Percentiles rank a stretch among this genome's conserved stretches.
Conservation (phyloP, 225 moss, liverwort and hornwort species). For the Pleurozium schreberi region DNA sequence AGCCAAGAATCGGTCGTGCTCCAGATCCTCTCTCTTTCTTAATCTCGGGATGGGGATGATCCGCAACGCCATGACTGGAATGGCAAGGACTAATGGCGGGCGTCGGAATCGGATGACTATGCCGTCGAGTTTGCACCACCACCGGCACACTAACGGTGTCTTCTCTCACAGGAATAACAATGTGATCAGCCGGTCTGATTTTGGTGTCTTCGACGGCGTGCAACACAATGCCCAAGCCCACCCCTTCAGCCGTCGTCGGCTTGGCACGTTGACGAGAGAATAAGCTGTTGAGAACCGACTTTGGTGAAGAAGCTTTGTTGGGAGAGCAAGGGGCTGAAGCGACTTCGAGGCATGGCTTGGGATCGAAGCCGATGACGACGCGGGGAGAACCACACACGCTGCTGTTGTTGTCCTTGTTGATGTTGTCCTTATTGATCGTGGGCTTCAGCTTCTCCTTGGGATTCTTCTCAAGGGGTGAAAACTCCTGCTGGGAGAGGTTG, state of each 20-base stretch:
- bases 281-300: conserved; percentile 65
- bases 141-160: not conserved
- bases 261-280: conserved; percentile 47
- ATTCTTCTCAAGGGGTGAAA: conserved; percentile 54
- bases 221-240: conserved; percentile 79
- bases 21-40: not conserved
- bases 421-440: not conserved
- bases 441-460: conserved; percentile 78
- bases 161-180: conserved; percentile 16
- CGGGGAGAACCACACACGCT: conserved; percentile 19
- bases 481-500: conserved; percentile 45
- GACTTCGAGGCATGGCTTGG: conserved; percentile 29
- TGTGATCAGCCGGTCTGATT: conserved; percentile 14
- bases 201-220: conserved; percentile 23
- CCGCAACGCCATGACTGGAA: not conserved
- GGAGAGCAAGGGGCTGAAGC: conserved; percentile 19
- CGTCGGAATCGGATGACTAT: conserved; percentile 42
- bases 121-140: conserved; percentile 1
- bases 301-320: conserved; percentile 43
- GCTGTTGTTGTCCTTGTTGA: not conserved
- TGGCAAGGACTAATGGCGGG: conserved; percentile 24
- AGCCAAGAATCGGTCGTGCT: conserved; percentile 8
- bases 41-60: not conserved
- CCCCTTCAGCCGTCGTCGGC: conserved; percentile 20
- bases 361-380: conserved; percentile 85